Percentiles rank a stretch among this genome's conserved stretches.
Conservation (phyloP, 108 stramenopile species). For the Fistulifera solaris region DNA sequence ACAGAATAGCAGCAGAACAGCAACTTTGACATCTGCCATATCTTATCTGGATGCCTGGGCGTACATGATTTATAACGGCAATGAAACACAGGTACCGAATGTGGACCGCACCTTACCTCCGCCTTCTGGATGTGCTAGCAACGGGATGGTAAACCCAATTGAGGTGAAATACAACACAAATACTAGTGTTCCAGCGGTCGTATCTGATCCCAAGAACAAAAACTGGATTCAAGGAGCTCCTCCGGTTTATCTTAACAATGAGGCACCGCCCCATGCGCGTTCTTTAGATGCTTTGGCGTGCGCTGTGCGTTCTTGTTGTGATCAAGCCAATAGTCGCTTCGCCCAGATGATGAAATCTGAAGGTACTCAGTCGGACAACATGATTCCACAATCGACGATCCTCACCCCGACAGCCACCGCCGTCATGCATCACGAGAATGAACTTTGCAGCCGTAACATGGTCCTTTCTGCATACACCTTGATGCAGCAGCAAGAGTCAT, state of each 20-base stretch:
- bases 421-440: slow-evolving; percentile 67
- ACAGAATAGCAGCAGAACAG: slow-evolving; percentile 39
- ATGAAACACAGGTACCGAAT: slow-evolving; percentile 54
- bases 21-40: slow-evolving; percentile 59
- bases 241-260: slow-evolving; percentile 79
- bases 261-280: slow-evolving; percentile 64
- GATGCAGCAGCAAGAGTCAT: slow-evolving; percentile 60
- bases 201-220: slow-evolving; percentile 61
- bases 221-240: slow-evolving; percentile 87
- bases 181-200: slow-evolving; percentile 33
- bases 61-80: slow-evolving; percentile 82
- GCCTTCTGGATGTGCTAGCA: slow-evolving; percentile 16
- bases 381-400: slow-evolving; percentile 36
- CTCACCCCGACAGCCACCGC: slow-evolving; percentile 52
- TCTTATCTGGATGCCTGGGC: slow-evolving; percentile 77
- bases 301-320: slow-evolving; percentile 77
- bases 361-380: slow-evolving; percentile 27
- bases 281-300: slow-evolving; percentile 78
- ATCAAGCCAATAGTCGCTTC: slow-evolving; percentile 70
- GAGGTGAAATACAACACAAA: slow-evolving; percentile 33
- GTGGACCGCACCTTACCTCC: slow-evolving; percentile 61
- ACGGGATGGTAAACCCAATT: slow-evolving; percentile 1
- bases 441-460: slow-evolving; percentile 81
- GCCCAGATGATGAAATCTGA: slow-evolving; percentile 46
- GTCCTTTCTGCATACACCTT: slow-evolving; percentile 65